These are phyloP conservation scores for Solanum bukasovii DNA, from an alignment of 257 asterid species.

Conservation along the genomic window DNA sequence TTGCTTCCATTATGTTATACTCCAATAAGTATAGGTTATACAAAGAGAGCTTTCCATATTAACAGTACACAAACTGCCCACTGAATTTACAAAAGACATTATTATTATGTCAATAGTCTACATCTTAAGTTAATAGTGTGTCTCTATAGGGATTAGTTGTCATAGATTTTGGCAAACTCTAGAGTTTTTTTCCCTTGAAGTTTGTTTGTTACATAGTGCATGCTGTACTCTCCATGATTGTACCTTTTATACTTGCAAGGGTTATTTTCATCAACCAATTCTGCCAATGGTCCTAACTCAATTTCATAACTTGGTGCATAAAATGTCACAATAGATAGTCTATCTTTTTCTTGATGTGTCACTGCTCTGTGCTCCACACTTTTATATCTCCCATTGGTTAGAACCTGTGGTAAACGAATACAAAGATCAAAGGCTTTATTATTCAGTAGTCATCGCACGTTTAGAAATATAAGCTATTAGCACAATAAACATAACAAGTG, in stretches of 20 bases:
- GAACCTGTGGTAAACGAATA: slow-evolving; percentile 33
- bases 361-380: slow-evolving; percentile 98
- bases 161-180: slow-evolving; percentile 55
- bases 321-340: slow-evolving; percentile 86
- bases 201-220: slow-evolving; percentile 78
- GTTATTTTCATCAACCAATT: slow-evolving; percentile 42
- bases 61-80: neutral
- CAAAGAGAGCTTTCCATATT: neutral
- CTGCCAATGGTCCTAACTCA: slow-evolving; percentile 60
- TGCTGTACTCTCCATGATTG: slow-evolving; percentile 94
- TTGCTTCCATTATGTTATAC: neutral
- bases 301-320: slow-evolving; percentile 88
- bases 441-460: neutral
- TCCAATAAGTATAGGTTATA: neutral
- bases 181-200: slow-evolving; percentile 84
- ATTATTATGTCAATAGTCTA: neutral
- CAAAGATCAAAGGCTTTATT: neutral
- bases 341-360: slow-evolving; percentile 61
- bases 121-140: neutral
- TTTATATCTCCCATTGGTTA: slow-evolving; percentile 82
- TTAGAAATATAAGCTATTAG: neutral
- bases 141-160: neutral
- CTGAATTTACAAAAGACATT: neutral
- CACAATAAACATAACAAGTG: neutral
- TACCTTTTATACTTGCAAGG: slow-evolving; percentile 69